Evolutionary conservation across 805 yeast species (phyloP).

Genomic region (Lipomyces sp.): DNA sequence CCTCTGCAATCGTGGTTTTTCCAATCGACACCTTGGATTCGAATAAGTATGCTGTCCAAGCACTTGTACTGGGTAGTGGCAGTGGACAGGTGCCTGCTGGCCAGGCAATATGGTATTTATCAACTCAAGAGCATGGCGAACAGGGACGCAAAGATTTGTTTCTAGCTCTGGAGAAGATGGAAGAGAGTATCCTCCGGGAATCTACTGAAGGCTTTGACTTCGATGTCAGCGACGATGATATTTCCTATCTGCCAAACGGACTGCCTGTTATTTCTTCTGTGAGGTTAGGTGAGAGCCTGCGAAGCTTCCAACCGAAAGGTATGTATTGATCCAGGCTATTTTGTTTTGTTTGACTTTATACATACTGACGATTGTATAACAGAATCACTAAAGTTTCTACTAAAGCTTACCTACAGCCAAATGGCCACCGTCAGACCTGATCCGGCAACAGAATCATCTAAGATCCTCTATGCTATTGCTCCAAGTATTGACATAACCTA

Average conservation of each 20-base stretch:
- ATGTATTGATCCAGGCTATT: slow-evolving; percentile 29
- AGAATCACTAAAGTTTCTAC: slow-evolving; percentile 25
- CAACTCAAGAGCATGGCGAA: slow-evolving; percentile 63
- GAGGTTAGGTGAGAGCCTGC: slow-evolving; percentile 79
- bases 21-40: slow-evolving; percentile 76
- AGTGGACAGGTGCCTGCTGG: slow-evolving; percentile 84
- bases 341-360: background rate
- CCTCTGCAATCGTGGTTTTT: slow-evolving; percentile 83
- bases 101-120: slow-evolving; percentile 85
- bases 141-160: slow-evolving; percentile 76
- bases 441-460: slow-evolving; percentile 32
- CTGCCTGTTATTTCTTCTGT: slow-evolving; percentile 73
- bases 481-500: slow-evolving; percentile 85
- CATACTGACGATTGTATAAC: background rate
- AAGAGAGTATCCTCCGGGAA: slow-evolving; percentile 75
- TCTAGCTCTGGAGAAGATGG: slow-evolving; percentile 75
- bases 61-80: slow-evolving; percentile 79
- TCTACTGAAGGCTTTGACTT: slow-evolving; percentile 57
- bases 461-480: slow-evolving; percentile 48
- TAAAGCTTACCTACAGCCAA: slow-evolving; percentile 25
- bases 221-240: slow-evolving; percentile 55
- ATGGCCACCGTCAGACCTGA: slow-evolving; percentile 22
- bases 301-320: slow-evolving; percentile 78
- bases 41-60: slow-evolving; percentile 78
- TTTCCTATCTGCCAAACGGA: slow-evolving; percentile 55